phyloP scores from a whole-genome alignment of 257 asterid genomes.

The Solanum sejunctum region DNA sequence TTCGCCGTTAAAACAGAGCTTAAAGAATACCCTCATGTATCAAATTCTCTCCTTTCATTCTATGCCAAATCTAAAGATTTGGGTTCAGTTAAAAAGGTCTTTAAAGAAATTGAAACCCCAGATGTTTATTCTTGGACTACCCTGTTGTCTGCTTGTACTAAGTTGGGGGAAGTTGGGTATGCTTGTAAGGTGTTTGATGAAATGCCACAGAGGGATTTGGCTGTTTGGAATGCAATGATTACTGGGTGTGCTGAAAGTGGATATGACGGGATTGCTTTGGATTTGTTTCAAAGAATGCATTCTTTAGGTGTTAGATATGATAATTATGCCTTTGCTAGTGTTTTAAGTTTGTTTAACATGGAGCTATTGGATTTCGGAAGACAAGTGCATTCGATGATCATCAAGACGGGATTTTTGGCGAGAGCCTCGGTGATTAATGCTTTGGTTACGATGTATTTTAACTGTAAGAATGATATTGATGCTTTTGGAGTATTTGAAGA shows the following conservation, averaged over 20 bases:
- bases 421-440: slow-evolving; percentile 65
- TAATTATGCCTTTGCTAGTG: slow-evolving; percentile 65
- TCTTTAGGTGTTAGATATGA: slow-evolving; percentile 41
- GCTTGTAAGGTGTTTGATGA: slow-evolving; percentile 46
- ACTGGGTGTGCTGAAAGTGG: slow-evolving; percentile 67
- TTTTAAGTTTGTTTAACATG: slow-evolving; percentile 48
- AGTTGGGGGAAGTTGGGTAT: slow-evolving; percentile 54
- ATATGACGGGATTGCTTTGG: slow-evolving; percentile 26
- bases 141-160: slow-evolving; percentile 51
- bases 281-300: slow-evolving; percentile 46
- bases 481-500: slow-evolving; percentile 53
- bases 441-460: slow-evolving; percentile 64
- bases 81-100: slow-evolving; percentile 37
- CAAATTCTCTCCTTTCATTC: slow-evolving; percentile 54
- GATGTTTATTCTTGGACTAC: slow-evolving; percentile 77
- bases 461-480: slow-evolving; percentile 24
- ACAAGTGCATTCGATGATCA: slow-evolving; percentile 53
- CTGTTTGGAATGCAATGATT: slow-evolving; percentile 79
- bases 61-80: slow-evolving; percentile 54
- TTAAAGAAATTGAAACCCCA: slow-evolving; percentile 38
- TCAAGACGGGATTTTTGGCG: slow-evolving; percentile 46
- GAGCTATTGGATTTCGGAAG: slow-evolving; percentile 42
- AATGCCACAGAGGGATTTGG: slow-evolving; percentile 44
- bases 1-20: slow-evolving; percentile 43
- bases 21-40: slow-evolving; percentile 34